Evolutionary conservation across 129 eudicot species (phyloP).

Genomic region (Rutidosis leptorrhynchoides): DNA sequence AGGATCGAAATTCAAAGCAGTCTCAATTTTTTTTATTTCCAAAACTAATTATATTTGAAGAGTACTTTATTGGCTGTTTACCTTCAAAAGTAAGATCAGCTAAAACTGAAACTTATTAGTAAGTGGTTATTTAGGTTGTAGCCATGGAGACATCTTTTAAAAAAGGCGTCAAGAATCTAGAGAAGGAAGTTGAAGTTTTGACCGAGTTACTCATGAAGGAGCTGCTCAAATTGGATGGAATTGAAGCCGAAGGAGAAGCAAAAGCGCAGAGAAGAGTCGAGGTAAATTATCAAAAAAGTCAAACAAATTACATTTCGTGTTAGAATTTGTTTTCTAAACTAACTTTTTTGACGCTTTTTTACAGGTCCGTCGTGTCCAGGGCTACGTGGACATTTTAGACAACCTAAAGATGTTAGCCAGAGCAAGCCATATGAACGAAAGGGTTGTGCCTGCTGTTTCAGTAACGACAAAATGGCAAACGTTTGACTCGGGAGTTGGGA

Average conservation of each 20-base stretch:
- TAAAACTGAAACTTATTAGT: background rate
- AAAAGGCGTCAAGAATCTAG: constrained; percentile 37
- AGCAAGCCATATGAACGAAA: constrained; percentile 7
- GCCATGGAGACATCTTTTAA: constrained; percentile 34
- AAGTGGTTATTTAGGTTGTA: constrained; percentile 38
- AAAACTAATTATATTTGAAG: too few relatives aligned
- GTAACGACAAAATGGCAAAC: constrained; percentile 49
- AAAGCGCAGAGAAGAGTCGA: constrained; percentile 46
- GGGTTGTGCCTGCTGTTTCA: constrained; percentile 25
- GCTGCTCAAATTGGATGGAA: constrained; percentile 50
- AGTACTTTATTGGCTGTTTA: too few relatives aligned
- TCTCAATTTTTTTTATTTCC: too few relatives aligned
- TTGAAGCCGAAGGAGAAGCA: constrained; percentile 63
- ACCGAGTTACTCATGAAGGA: constrained; percentile 63
- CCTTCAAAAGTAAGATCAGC: background rate
- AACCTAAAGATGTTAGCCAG: constrained; percentile 36
- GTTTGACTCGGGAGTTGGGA: constrained; percentile 48
- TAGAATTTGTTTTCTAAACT: constrained; percentile 1
- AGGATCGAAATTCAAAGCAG: too few relatives aligned
- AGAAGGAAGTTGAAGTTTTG: constrained; percentile 42
- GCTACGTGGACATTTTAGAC: constrained; percentile 52
- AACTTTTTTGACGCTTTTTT: background rate
- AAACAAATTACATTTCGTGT: constrained; percentile 13
- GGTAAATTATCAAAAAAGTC: constrained; percentile 36
- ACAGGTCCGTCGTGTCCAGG: constrained; percentile 58